Evolutionary conservation across 1,284 basidiomycete species (phyloP).

Genomic region (Cutaneotrichosporon arboriforme): DNA sequence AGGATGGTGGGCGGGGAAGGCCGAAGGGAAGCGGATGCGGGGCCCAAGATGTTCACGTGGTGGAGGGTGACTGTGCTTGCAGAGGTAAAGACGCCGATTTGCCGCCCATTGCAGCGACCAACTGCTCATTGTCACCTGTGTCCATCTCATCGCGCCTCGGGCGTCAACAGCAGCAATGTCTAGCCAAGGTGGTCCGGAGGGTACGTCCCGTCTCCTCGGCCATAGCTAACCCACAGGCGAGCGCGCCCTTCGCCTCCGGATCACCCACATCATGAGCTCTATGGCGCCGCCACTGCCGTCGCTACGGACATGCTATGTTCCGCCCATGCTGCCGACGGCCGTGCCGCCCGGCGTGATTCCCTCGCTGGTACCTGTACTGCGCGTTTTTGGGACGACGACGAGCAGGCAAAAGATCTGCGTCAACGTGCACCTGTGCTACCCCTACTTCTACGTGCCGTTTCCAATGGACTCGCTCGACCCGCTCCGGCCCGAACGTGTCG

Average conservation of each 20-base stretch:
- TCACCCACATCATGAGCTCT: conserved; percentile 48
- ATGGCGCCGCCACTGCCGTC: conserved; percentile 38
- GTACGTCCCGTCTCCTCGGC: background rate
- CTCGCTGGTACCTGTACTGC: conserved; percentile 67
- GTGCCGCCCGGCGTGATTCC: conserved; percentile 49
- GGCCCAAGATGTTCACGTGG: background rate
- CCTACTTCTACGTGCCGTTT: conserved; percentile 56
- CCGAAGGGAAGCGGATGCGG: no score
- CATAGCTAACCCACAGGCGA: conserved; percentile 13
- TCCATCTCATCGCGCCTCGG: background rate
- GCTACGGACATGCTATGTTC: conserved; percentile 28
- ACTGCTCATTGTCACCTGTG: background rate
- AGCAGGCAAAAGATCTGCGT: conserved; percentile 72
- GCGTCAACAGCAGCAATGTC: conserved; percentile 5
- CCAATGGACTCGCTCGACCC: conserved; percentile 48
- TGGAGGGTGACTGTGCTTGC: background rate
- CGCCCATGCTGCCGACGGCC: conserved; percentile 57
- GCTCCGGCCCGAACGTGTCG: conserved; percentile 45
- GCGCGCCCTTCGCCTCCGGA: conserved; percentile 43
- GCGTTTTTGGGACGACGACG: conserved; percentile 81
- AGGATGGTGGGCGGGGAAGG: no score
- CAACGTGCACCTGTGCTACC: conserved; percentile 72
- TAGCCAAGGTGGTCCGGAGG: conserved; percentile 21
- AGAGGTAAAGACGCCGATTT: no score
- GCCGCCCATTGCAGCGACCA: no score